phyloP scores from a whole-genome alignment of 2,329 filamentous ascomycete species.

The Alternaria longipes region DNA sequence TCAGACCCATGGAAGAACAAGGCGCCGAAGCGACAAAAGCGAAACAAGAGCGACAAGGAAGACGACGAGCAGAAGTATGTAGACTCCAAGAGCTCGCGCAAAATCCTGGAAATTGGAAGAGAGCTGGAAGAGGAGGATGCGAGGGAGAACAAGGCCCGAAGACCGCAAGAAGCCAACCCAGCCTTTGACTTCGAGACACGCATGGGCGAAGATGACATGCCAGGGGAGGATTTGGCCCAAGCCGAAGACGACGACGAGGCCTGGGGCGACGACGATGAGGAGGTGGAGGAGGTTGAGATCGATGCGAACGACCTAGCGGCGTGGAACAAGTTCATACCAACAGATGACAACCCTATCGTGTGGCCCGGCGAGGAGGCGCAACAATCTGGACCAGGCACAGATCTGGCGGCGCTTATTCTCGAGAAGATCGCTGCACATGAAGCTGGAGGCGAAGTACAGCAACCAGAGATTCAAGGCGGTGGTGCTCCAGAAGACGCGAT shows the following conservation, averaged over 20 bases:
- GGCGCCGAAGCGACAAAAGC: conserved; percentile 69
- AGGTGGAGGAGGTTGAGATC: conserved; percentile 76
- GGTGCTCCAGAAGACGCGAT: conserved; percentile 78
- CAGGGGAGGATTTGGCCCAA: conserved; percentile 60
- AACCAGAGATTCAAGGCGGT: conserved; percentile 60
- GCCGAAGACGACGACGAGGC: conserved; percentile 64
- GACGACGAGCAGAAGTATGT: conserved; percentile 75
- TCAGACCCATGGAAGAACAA: conserved; percentile 76
- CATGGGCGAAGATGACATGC: conserved; percentile 63
- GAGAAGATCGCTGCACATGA: conserved; percentile 95
- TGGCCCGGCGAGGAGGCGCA: conserved; percentile 65
- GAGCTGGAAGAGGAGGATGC: conserved; percentile 86
- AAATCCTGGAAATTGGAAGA: conserved; percentile 88
- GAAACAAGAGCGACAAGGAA: conserved; percentile 60
- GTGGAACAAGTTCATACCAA: conserved; percentile 88
- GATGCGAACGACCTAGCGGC: conserved; percentile 88
- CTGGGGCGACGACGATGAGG: conserved; percentile 82
- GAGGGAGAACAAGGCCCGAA: conserved; percentile 57
- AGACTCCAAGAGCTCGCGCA: conserved; percentile 85
- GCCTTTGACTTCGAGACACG: conserved; percentile 84
- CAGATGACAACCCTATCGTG: conserved; percentile 77
- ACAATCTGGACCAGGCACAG: conserved; percentile 64
- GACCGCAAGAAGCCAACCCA: conserved; percentile 61
- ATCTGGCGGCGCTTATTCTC: conserved; percentile 91
- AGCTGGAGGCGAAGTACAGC: conserved; percentile 64